These are phyloP conservation scores for Agarophyton chilense DNA, from an alignment of 23 red algal species.

Conservation along the genomic window DNA sequence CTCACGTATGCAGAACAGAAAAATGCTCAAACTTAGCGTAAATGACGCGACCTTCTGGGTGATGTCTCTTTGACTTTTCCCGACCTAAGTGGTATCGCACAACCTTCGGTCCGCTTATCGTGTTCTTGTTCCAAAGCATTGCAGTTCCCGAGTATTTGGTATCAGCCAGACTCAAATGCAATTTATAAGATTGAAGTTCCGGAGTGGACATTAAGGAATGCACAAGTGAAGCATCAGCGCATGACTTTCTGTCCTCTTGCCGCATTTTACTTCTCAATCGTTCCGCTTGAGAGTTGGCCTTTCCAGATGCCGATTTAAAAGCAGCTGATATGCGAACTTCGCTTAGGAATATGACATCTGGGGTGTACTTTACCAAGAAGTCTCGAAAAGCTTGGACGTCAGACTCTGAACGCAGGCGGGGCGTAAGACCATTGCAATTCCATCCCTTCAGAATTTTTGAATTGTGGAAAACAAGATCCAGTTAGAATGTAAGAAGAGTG, in stretches of 20 bases:
- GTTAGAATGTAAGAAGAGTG: not conserved
- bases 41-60: conserved; percentile 55
- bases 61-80: conserved; percentile 17
- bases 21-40: conserved; percentile 45
- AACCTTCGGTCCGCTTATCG: not conserved
- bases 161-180: conserved; percentile 51
- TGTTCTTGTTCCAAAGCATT: conserved; percentile 57
- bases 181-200: conserved; percentile 15
- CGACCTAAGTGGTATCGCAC: conserved; percentile 35
- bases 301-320: not conserved
- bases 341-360: conserved; percentile 60
- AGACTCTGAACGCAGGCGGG: conserved; percentile 30
- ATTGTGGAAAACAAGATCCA: not conserved
- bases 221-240: conserved; percentile 35
- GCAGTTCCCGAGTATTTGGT: conserved; percentile 68
- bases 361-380: conserved; percentile 15
- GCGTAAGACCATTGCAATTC: conserved; percentile 67
- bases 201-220: conserved; percentile 8
- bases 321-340: conserved; percentile 58
- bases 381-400: conserved; percentile 14
- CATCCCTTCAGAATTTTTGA: not conserved
- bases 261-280: conserved; percentile 24
- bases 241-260: conserved; percentile 25
- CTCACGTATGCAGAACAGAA: conserved; percentile 67
- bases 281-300: conserved; percentile 6